Base-by-base conservation (phyloP, 2,329 filamentous ascomycete species). In the Seiridium cupressi region DNA sequence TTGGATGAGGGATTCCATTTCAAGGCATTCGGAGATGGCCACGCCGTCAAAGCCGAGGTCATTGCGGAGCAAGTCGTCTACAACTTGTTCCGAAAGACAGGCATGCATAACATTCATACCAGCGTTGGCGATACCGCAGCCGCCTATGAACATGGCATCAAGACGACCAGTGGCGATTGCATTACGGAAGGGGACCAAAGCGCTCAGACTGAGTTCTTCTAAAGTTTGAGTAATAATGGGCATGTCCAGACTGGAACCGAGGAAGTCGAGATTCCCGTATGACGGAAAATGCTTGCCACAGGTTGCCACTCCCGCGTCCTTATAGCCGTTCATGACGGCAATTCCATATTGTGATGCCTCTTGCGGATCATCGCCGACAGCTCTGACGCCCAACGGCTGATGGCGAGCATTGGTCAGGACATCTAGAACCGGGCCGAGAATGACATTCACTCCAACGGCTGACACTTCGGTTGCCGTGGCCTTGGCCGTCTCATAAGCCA, bases 271-370 rank as follows among this genome's bases (percentile, higher is more conserved):
- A 68, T 97, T 97, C 38, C 94, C 94, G 70, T 97, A 98, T 0
- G 93, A 97, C 3, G 94, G 94, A 67, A 98, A 97, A 74, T 98
- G 94, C 73, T 98, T 98, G 60, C 94, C 94, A 70, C 95, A 93
- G 0, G 92, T 96, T 2, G 89, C 91, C 51, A 97, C 77, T 0
- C 94, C 93, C 9, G 91, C 93, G 72, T 97, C 92, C 68, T 94
- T 93, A 74, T 96, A 97, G 48, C 95, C 95, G 71, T 90, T 93
- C 78, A 98, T 90, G 61, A 91, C 92, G 32, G 93, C 91, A 51
- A 96, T 91, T 54, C 92, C 92, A 76, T 94, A 98, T 61, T 93
- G 90, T 0, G 93, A 97, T 1, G 96, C 94, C 77, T 98, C 92
- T 68, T 97, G 93, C 1, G 95, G 93, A 67, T 99, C 93, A 70